Evolutionary conservation across 768 basidiomycete genomes (phyloP), one percentile per base, ranked within the genome.

Genomic region (Mycena latifolia): DNA sequence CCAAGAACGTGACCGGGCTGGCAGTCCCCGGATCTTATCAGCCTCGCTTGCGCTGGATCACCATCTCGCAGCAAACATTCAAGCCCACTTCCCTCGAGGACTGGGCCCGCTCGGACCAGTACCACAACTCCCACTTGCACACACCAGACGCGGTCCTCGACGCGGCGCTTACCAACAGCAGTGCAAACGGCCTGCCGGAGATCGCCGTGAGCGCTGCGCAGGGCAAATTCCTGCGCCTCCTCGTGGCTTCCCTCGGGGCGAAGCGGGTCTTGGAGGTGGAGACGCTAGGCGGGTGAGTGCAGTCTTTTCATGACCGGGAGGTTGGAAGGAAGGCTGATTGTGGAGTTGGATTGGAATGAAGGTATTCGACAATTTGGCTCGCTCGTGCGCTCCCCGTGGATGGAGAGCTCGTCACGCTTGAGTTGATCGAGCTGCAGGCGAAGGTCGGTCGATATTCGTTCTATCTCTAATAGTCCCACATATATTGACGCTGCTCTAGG

Each of bases 211-310:
- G 81, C 55, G 73, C 81, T 12, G 81, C 85, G 0, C 86, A 89
- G 74, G 89, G 88, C 9, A 89, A 89, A 72, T 81, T 88, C 65
- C 69, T 91, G 63, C 79, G 84, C 63, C 79, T 91, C 8, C 64
- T 89, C 37, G 86, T 82, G 7, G 76, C 77, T 46, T 82, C 86
- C 4, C 81, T 87, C 35, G 75, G 80, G 17, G 89, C 88, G 43
- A 87, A 86, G 77, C 77, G 82, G 61, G 80, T 90, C 20, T 74
- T 92, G 47, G 89, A 91, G 71, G 84, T 92, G 52, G 90, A 89
- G 0, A 90, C 89, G 9, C 79, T 91, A 17, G 89, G 87, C 69
- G 90, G 89, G 89, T 89, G 67, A 53, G 74, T 35, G 33, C 33
- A 35, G 33, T 35, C 33, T 70, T 24, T 37, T 9, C 15, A 1